Evolutionary conservation across 306 rosid species (phyloP).

Genomic region (Prunus mira): DNA sequence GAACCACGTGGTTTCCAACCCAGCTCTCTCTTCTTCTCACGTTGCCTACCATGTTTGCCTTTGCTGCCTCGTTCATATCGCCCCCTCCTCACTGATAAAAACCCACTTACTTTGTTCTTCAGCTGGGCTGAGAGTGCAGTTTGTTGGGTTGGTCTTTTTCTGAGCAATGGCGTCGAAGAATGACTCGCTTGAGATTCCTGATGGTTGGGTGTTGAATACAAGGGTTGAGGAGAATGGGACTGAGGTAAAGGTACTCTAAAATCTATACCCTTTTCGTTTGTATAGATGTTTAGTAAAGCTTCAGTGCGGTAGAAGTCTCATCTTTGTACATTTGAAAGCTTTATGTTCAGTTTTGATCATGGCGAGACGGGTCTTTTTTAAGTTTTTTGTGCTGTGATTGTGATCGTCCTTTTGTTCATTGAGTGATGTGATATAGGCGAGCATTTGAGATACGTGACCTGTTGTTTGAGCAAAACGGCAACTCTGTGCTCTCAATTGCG

Average conservation of each 20-base stretch:
- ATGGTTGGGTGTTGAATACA: neutral
- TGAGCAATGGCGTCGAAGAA: neutral
- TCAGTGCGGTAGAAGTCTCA: neutral
- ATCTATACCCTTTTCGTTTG: neutral
- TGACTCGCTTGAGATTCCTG: neutral
- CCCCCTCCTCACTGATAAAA: neutral
- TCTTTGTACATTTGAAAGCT: neutral
- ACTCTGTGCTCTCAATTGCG: too few species aligned
- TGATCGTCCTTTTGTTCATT: neutral
- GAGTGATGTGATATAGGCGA: neutral
- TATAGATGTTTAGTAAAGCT: neutral
- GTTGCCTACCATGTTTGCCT: neutral
- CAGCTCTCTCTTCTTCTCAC: neutral
- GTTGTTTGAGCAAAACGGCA: too few species aligned
- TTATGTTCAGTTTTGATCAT: neutral
- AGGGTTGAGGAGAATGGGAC: neutral
- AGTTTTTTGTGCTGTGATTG: neutral
- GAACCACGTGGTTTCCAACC: neutral
- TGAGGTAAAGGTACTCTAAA: neutral
- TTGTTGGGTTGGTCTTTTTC: neutral
- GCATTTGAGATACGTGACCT: neutral
- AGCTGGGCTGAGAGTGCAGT: neutral
- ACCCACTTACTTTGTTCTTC: neutral
- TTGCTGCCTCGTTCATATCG: neutral
- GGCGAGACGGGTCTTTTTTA: neutral